phyloP scores from a whole-genome alignment of 2,329 filamentous ascomycete genomes.

The Colletotrichum sublineola region DNA sequence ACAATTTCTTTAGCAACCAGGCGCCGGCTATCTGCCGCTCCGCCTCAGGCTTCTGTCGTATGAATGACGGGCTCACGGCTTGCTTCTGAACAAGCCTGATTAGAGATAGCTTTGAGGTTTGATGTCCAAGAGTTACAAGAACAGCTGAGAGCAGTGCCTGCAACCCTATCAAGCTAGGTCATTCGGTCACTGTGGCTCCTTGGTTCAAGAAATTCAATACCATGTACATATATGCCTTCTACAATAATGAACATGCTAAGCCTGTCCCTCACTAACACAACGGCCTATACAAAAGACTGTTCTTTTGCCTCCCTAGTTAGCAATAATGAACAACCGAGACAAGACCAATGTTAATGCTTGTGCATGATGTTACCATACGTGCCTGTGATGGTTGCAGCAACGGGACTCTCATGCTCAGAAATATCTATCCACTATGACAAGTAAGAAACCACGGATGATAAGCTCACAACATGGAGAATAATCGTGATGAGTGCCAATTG shows the following conservation, averaged over 20 bases:
- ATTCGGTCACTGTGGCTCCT: conserved; percentile 2
- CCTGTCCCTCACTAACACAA: background rate
- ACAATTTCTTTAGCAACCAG: background rate
- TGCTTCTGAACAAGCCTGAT: background rate
- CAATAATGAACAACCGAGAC: background rate
- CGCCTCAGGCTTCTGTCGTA: too few species aligned
- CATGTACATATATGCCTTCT: background rate
- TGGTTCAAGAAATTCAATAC: background rate
- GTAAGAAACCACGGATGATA: background rate
- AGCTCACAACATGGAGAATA: background rate
- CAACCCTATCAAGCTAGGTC: conserved; percentile 19
- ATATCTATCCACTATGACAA: background rate
- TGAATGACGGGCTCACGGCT: background rate
- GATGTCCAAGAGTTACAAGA: background rate
- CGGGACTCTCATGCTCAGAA: background rate
- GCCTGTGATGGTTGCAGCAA: background rate
- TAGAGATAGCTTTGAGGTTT: background rate
- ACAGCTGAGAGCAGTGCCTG: conserved; percentile 21
- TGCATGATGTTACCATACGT: background rate
- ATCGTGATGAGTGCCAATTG: conserved; percentile 9
- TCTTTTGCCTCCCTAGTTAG: background rate
- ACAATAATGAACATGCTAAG: background rate
- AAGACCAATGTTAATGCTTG: background rate
- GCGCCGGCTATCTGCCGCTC: background rate
- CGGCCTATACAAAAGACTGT: background rate